These are phyloP conservation scores for Tolypocladium tropicale DNA, from an alignment of 2,329 filamentous ascomycete species.

Conservation along the genomic window DNA sequence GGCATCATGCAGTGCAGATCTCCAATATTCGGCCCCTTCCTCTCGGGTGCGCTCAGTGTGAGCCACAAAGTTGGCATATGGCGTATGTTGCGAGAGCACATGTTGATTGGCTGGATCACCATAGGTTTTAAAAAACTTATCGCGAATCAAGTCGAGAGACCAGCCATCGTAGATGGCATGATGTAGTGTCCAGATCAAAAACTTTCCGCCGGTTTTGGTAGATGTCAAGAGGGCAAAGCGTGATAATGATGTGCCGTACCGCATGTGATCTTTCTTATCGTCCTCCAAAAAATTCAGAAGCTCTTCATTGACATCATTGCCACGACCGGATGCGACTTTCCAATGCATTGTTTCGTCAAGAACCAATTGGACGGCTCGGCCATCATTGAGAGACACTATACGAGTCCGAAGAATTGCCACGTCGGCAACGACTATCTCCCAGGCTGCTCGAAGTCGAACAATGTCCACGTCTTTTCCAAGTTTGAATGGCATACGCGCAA, in stretches of 20 bases:
- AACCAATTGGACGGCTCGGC: conserved; percentile 1
- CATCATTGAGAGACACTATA: not conserved
- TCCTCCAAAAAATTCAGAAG: not conserved
- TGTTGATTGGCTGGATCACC: too few species aligned
- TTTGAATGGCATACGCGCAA: not conserved
- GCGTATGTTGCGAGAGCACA: not conserved
- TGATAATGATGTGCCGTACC: not conserved
- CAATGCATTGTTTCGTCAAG: not conserved
- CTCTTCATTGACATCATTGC: not conserved
- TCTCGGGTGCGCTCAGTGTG: not conserved
- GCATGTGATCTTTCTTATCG: not conserved
- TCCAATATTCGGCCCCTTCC: not conserved
- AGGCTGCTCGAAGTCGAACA: not conserved
- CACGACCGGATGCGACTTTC: not conserved
- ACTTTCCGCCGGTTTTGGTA: not conserved
- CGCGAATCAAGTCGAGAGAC: not conserved
- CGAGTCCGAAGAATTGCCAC: conserved; percentile 3
- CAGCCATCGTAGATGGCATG: conserved; percentile 1
- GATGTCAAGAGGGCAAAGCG: not conserved
- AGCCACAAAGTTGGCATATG: not conserved
- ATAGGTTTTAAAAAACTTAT: not conserved
- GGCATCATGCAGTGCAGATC: not conserved
- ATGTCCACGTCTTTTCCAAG: not conserved
- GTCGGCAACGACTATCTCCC: not conserved
- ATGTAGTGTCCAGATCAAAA: not conserved